Percentiles rank a stretch among this genome's conserved stretches.
Conservation (phyloP, 345 rosid species). For the Pelargonium nanum region DNA sequence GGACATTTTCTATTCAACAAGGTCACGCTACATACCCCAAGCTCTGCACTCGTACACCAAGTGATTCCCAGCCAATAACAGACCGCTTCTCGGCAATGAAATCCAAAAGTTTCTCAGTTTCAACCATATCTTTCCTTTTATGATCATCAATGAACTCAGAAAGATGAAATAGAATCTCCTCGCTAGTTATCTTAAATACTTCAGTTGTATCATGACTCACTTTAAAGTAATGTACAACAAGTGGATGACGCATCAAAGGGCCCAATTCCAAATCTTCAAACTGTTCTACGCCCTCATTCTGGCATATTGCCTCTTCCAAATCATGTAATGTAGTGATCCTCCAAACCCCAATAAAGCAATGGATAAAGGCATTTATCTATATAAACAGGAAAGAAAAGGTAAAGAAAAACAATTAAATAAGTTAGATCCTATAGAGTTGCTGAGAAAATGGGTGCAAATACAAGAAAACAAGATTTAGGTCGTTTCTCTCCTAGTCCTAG, state of each 20-base stretch:
- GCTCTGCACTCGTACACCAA: conserved; percentile 68
- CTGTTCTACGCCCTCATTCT: conserved; percentile 49
- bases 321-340: conserved; percentile 63
- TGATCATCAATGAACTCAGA: conserved; percentile 28
- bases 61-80: conserved; percentile 44
- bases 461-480: not conserved
- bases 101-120: conserved; percentile 48
- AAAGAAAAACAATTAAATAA: not conserved
- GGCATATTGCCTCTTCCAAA: conserved; percentile 61
- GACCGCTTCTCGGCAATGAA: conserved; percentile 53
- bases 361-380: conserved; percentile 80
- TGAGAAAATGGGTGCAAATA: not conserved
- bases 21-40: no score
- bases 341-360: conserved; percentile 66
- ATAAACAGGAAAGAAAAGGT: not conserved
- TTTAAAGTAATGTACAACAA: conserved; percentile 57
- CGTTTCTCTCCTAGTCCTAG: not conserved
- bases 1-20: no score
- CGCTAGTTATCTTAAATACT: conserved; percentile 50
- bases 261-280: conserved; percentile 70
- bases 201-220: conserved; percentile 25
- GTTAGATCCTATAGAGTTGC: no score
- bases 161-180: conserved; percentile 48
- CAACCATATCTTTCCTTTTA: conserved; percentile 24
- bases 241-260: conserved; percentile 57